Conservation (phyloP, 2,329 filamentous ascomycete genomes). For the Penicillium brevicompactum region DNA sequence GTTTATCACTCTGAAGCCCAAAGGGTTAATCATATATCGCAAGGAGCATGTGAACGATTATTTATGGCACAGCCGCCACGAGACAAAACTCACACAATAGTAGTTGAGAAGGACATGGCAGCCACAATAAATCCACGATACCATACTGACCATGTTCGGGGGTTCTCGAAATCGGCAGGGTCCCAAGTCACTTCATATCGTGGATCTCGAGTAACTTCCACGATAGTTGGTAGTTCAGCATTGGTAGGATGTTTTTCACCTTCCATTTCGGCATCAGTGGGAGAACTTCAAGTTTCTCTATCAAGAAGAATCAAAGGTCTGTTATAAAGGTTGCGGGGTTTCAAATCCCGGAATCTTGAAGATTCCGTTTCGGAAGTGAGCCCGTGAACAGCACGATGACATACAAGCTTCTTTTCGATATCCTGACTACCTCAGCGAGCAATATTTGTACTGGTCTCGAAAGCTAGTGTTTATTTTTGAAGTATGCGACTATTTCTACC, state of each 20-base stretch:
- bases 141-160: conserved; percentile 19
- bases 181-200: conserved; percentile 19
- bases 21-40: not conserved
- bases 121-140: conserved; percentile 22
- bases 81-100: conserved; percentile 13
- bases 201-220: not conserved
- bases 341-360: conserved; percentile 15
- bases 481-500: too few species aligned
- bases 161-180: conserved; percentile 15
- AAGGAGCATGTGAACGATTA: too few species aligned
- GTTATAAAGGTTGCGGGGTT: conserved; percentile 7
- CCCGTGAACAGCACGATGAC: not conserved
- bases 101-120: conserved; percentile 22
- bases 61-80: too few species aligned
- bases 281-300: not conserved
- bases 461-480: too few species aligned
- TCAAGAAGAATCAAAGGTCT: not conserved
- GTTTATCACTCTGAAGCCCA: conserved; percentile 56
- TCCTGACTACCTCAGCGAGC: too few species aligned
- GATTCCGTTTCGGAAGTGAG: conserved; percentile 9
- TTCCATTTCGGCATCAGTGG: not conserved
- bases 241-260: not conserved
- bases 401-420: not conserved
- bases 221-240: not conserved
- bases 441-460: too few species aligned